phyloP scores from a whole-genome alignment of 805 yeast species.

The Starmerella geochares region DNA sequence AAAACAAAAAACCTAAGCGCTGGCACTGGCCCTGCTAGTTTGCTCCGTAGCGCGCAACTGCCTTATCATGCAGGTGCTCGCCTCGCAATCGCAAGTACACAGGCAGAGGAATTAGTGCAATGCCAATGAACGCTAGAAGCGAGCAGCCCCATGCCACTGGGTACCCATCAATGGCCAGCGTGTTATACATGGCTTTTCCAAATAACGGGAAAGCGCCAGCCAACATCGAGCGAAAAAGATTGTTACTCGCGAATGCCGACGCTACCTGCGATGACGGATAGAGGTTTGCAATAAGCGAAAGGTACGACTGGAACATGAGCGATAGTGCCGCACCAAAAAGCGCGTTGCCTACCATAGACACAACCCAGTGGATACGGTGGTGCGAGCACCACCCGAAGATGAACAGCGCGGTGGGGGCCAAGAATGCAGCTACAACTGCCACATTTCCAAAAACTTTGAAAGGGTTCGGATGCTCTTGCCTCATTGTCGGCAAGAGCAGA shows the following conservation, averaged over 20 bases:
- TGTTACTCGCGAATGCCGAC: constrained; percentile 53
- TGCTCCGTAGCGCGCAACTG: constrained; percentile 14
- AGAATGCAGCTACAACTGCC: constrained; percentile 36
- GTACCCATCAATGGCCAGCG: constrained; percentile 32
- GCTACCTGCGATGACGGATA: constrained; percentile 42
- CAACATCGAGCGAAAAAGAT: constrained; percentile 40
- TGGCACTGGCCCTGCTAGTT: background rate
- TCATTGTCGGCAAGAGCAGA: constrained; percentile 9
- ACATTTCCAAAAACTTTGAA: constrained; percentile 21
- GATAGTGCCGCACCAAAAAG: constrained; percentile 37
- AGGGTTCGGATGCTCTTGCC: background rate
- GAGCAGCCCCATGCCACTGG: constrained; percentile 55
- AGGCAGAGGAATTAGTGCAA: constrained; percentile 41
- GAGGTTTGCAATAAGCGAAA: constrained; percentile 42
- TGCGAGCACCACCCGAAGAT: constrained; percentile 51
- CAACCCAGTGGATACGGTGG: constrained; percentile 42
- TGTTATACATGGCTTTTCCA: constrained; percentile 48
- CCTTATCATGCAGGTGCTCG: constrained; percentile 10
- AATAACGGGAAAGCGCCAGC: constrained; percentile 57
- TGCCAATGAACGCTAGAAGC: constrained; percentile 37
- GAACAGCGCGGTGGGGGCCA: constrained; percentile 44
- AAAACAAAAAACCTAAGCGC: background rate
- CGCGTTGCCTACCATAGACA: constrained; percentile 39
- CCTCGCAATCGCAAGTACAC: constrained; percentile 26
- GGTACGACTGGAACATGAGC: constrained; percentile 42